Percentiles rank a stretch among this genome's conserved stretches.
Conservation (phyloP, 1,284 basidiomycete genomes). For the Ceratobasidium sp. region DNA sequence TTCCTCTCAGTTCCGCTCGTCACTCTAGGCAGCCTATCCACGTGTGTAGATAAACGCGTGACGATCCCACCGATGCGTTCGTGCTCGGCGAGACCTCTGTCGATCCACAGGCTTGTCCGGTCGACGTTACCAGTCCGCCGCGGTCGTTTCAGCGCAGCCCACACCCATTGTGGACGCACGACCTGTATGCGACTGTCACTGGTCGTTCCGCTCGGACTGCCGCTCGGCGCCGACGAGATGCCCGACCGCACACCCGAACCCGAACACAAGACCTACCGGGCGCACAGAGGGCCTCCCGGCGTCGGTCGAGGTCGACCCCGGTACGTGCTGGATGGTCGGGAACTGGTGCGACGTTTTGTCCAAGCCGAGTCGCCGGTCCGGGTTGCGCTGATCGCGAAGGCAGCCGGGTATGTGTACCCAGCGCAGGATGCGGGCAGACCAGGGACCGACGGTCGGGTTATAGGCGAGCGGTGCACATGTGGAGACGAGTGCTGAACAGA, state of each 20-base stretch:
- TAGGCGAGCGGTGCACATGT: background rate
- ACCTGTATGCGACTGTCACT: background rate
- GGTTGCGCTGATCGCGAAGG: conserved; percentile 4
- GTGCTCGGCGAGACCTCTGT: background rate
- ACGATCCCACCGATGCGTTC: background rate
- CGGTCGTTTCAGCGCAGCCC: conserved; percentile 2
- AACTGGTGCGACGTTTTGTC: conserved; percentile 5
- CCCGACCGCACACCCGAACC: background rate
- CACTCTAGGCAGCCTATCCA: conserved; percentile 8
- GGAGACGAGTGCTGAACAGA: background rate
- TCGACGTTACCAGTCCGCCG: background rate
- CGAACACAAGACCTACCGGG: background rate
- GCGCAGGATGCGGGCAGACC: conserved; percentile 11
- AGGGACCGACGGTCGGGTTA: background rate
- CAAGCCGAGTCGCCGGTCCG: background rate
- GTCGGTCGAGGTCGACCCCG: background rate
- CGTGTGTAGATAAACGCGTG: conserved; percentile 4
- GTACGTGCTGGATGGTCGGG: background rate
- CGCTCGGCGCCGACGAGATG: conserved; percentile 19
- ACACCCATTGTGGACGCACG: background rate
- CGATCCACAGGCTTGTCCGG: background rate
- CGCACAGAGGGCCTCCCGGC: conserved; percentile 11
- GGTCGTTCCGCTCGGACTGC: background rate
- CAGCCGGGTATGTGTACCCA: background rate
- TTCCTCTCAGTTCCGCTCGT: background rate